Evolutionary conservation across 140 eudicot species (phyloP).

Genomic region (Stevia rebaudiana): DNA sequence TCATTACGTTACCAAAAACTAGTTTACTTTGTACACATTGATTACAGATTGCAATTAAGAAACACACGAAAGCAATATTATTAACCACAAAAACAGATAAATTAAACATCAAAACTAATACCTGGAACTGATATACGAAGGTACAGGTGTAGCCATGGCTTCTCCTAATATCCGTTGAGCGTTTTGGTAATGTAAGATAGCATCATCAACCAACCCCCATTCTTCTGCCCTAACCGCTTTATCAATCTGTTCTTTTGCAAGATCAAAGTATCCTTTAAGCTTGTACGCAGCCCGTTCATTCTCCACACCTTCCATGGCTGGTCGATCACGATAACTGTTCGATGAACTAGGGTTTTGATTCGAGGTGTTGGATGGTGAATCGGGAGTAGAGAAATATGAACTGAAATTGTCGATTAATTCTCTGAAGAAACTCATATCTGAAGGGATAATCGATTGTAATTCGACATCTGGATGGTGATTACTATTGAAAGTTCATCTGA

Average conservation of each 20-base stretch:
- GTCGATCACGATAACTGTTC: constrained; percentile 12
- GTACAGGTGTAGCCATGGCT: constrained; percentile 74
- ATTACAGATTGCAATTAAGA: neutral
- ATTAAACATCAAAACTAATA: neutral
- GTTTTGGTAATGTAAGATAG: constrained; percentile 53
- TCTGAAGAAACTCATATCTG: constrained; percentile 56
- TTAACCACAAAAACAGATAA: neutral
- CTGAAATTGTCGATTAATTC: constrained; percentile 42
- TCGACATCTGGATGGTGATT: constrained; percentile 20
- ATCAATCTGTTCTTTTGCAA: constrained; percentile 73
- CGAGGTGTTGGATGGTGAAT: constrained; percentile 29
- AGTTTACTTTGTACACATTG: neutral
- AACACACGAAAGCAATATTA: neutral
- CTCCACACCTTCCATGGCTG: constrained; percentile 62
- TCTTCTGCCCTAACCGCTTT: constrained; percentile 95
- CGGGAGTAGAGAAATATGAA: constrained; percentile 45
- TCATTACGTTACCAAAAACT: neutral
- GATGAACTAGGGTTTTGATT: constrained; percentile 40
- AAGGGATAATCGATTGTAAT: constrained; percentile 1
- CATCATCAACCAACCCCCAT: constrained; percentile 86
- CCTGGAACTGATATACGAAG: constrained; percentile 77
- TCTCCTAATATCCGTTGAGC: constrained; percentile 67
- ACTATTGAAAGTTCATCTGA: neutral
- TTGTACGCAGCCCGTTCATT: constrained; percentile 82
- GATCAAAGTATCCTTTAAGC: constrained; percentile 85